These are phyloP conservation scores for Naganishia sp. DNA, from an alignment of 1,284 basidiomycete genomes.

Conservation along the genomic window DNA sequence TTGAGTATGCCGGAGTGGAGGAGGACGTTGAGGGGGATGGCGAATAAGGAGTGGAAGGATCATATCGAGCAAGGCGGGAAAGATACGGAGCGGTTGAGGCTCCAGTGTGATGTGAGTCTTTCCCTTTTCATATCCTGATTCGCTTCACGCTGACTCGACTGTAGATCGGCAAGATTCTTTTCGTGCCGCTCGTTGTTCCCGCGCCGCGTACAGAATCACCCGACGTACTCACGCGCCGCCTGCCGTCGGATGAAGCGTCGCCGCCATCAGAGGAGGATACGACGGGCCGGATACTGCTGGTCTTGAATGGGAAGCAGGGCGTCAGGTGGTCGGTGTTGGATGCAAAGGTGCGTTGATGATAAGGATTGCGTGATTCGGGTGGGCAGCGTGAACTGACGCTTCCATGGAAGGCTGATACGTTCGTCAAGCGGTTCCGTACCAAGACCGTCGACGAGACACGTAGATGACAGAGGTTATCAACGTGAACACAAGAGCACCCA, in stretches of 20 bases:
- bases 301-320: conserved; percentile 25
- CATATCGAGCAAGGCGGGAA: conserved; percentile 13
- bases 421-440: conserved; percentile 21
- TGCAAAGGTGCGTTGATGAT: conserved; percentile 16
- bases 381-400: not conserved
- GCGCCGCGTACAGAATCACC: not conserved
- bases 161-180: conserved; percentile 28
- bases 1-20: conserved; percentile 28
- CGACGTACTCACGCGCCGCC: not conserved
- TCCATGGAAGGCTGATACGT: conserved; percentile 12
- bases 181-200: conserved; percentile 4
- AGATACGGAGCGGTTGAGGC: conserved; percentile 15
- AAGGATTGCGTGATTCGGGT: too few relatives aligned
- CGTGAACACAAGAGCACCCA: too few relatives aligned
- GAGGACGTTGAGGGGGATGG: conserved; percentile 19
- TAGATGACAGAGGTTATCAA: not conserved
- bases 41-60: conserved; percentile 23
- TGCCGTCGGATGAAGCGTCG: not conserved
- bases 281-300: conserved; percentile 20
- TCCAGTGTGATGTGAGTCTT: conserved; percentile 27
- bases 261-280: not conserved
- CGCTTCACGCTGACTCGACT: too few relatives aligned
- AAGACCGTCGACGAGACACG: conserved; percentile 10
- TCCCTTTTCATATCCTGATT: not conserved
- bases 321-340: conserved; percentile 30